A percentile compares a stretch with the other conserved stretches of the same genome.
Conservation (phyloP, 345 rosid species). For the Euphorbia peplus region DNA sequence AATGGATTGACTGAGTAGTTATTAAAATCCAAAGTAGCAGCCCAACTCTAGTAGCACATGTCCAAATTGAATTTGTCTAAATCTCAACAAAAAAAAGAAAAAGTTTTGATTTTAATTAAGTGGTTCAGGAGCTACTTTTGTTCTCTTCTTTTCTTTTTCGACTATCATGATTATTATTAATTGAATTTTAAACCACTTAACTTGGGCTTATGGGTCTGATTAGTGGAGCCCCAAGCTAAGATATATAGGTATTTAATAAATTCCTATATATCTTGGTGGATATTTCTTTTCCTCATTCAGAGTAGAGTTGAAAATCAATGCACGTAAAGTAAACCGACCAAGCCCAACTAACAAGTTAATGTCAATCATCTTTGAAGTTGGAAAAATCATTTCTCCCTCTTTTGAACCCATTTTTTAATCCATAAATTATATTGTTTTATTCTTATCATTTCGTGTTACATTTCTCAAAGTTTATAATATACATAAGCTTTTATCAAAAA, state of each 20-base stretch:
- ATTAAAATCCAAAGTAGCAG: conserved; percentile 1
- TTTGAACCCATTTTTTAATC: too few relatives aligned
- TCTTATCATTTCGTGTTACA: too few relatives aligned
- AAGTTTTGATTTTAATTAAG: not conserved
- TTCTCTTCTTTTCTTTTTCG: not conserved
- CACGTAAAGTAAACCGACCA: conserved; percentile 19
- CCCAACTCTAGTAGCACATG: conserved; percentile 26
- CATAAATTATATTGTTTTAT: too few relatives aligned
- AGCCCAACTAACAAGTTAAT: conserved; percentile 3
- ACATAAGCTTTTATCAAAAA: too few relatives aligned
- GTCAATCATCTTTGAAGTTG: not conserved
- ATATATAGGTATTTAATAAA: not conserved
- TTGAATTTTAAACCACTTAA: not conserved
- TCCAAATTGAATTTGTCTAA: conserved; percentile 15
- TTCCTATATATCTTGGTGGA: not conserved
- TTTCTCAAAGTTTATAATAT: too few relatives aligned
- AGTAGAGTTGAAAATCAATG: conserved; percentile 12
- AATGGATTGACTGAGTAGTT: too few relatives aligned
- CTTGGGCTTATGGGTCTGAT: not conserved
- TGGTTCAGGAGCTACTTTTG: not conserved
- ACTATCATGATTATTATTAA: too few relatives aligned
- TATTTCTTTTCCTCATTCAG: not conserved
- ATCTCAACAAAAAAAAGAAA: not conserved
- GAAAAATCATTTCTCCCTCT: conserved; percentile 3
- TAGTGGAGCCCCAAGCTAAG: not conserved